Conservation (phyloP, 352 stramenopile species). For the Globisporangium ultimum region DNA sequence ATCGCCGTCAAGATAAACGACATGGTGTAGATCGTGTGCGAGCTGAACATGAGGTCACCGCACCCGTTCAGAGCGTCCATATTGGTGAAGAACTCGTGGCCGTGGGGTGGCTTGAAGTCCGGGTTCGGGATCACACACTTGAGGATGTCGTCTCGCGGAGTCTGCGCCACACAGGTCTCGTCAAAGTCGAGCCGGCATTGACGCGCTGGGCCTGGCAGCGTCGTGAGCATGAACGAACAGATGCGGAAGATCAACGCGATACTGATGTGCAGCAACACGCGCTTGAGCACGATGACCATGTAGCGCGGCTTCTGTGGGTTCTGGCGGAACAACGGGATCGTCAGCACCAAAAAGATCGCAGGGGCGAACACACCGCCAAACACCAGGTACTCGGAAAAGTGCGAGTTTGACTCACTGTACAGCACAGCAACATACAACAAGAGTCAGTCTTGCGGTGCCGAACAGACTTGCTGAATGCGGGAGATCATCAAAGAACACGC, state of each 20-base stretch:
- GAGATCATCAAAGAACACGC: slow-evolving; percentile 3
- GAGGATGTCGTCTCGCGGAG: slow-evolving; percentile 43
- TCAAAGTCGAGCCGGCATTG: slow-evolving; percentile 79
- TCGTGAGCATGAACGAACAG: slow-evolving; percentile 77
- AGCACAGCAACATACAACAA: background rate
- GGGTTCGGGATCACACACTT: slow-evolving; percentile 63
- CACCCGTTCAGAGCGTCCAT: slow-evolving; percentile 83
- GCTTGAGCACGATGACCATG: slow-evolving; percentile 79
- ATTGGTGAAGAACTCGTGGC: slow-evolving; percentile 55
- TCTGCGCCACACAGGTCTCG: slow-evolving; percentile 41
- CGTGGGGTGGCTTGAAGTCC: slow-evolving; percentile 62
- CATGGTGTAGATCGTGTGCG: slow-evolving; percentile 91
- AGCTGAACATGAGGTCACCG: slow-evolving; percentile 92
- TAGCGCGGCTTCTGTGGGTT: slow-evolving; percentile 68
- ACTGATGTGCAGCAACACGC: slow-evolving; percentile 74
- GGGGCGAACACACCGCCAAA: slow-evolving; percentile 72
- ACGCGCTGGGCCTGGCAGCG: slow-evolving; percentile 57
- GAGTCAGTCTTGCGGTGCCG: background rate
- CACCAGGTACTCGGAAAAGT: slow-evolving; percentile 74
- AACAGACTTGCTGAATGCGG: too few relatives aligned
- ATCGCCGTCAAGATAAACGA: slow-evolving; percentile 80
- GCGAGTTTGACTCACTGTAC: slow-evolving; percentile 28
- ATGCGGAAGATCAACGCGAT: slow-evolving; percentile 71
- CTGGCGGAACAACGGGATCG: slow-evolving; percentile 60
- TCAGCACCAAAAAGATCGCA: slow-evolving; percentile 61